These are phyloP conservation scores for Penicillium sumatraense DNA, from an alignment of 2,329 filamentous ascomycete species.

Conservation along the genomic window DNA sequence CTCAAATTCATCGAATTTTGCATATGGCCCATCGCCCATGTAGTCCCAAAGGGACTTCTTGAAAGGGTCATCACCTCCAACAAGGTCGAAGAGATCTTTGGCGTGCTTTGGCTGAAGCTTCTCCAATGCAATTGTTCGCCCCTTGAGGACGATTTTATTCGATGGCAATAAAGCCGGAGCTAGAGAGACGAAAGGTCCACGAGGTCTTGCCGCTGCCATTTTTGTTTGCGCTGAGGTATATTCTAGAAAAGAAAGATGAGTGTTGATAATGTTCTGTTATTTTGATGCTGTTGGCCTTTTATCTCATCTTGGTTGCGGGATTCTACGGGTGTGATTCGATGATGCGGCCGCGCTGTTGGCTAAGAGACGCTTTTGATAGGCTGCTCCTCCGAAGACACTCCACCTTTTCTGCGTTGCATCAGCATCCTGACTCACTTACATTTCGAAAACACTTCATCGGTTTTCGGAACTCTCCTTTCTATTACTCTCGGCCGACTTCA, in stretches of 20 bases:
- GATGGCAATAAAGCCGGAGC: constrained; percentile 13
- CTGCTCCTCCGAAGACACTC: neutral
- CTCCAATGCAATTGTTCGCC: constrained; percentile 34
- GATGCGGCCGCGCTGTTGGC: too few species aligned
- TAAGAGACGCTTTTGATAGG: too few species aligned
- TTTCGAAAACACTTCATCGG: too few species aligned
- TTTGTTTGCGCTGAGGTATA: neutral
- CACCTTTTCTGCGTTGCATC: neutral
- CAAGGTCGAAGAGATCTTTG: constrained; percentile 32
- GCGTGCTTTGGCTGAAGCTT: constrained; percentile 34
- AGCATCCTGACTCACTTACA: neutral
- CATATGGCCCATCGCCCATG: constrained; percentile 44
- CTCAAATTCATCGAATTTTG: constrained; percentile 34
- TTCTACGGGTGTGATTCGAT: neutral
- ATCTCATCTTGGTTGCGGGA: neutral
- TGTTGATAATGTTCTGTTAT: neutral
- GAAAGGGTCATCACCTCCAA: constrained; percentile 30
- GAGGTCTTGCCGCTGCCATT: constrained; percentile 12
- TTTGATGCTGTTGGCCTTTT: neutral
- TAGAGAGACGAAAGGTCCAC: constrained; percentile 15
- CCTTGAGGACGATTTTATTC: constrained; percentile 12
- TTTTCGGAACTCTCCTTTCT: too few species aligned
- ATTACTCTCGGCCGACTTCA: too few species aligned
- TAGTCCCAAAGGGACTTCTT: constrained; percentile 47
- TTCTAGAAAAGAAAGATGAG: neutral